Percentiles rank a stretch among this genome's conserved stretches.
Conservation (phyloP, 2,329 filamentous ascomycete species). For the Aureobasidium pullulans region DNA sequence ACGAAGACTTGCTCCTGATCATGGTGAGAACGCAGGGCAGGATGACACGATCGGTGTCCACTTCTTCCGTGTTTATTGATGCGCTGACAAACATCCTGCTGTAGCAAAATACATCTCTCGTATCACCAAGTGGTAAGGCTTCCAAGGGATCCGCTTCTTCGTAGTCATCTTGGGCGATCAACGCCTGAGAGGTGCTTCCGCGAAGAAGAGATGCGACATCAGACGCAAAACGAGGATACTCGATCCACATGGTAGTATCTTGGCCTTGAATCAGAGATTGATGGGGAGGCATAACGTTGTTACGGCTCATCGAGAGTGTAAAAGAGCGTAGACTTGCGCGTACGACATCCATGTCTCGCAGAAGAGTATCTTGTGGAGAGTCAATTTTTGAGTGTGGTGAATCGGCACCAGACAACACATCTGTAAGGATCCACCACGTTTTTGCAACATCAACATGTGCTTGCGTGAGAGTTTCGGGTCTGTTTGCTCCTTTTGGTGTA, state of each 20-base stretch:
- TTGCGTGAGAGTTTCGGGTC: constrained; percentile 55
- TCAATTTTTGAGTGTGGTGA: constrained; percentile 3
- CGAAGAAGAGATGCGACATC: constrained; percentile 65
- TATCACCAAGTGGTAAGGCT: constrained; percentile 71
- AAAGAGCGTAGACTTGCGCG: constrained; percentile 55
- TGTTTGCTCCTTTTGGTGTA: constrained; percentile 46
- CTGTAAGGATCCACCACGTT: constrained; percentile 65
- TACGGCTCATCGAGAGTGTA: constrained; percentile 74
- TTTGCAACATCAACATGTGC: constrained; percentile 82
- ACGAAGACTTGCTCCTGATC: constrained; percentile 60
- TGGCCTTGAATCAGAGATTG: constrained; percentile 66
- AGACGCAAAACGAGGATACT: constrained; percentile 65
- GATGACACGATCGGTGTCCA: constrained; percentile 58
- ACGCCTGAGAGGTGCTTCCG: constrained; percentile 42
- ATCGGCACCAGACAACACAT: constrained; percentile 27
- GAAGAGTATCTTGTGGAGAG: constrained; percentile 10
- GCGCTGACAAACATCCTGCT: constrained; percentile 69
- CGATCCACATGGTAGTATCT: constrained; percentile 74
- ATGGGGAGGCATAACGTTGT: constrained; percentile 62
- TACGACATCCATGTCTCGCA: constrained; percentile 3
- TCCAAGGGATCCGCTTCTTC: constrained; percentile 50
- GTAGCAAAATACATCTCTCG: constrained; percentile 65
- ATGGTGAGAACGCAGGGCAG: constrained; percentile 73
- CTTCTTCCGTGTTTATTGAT: constrained; percentile 65
- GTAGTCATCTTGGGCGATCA: constrained; percentile 41